Evolutionary conservation across 176 grass and related monocot genomes (phyloP).

Genomic region (Oryza glumipatula): DNA sequence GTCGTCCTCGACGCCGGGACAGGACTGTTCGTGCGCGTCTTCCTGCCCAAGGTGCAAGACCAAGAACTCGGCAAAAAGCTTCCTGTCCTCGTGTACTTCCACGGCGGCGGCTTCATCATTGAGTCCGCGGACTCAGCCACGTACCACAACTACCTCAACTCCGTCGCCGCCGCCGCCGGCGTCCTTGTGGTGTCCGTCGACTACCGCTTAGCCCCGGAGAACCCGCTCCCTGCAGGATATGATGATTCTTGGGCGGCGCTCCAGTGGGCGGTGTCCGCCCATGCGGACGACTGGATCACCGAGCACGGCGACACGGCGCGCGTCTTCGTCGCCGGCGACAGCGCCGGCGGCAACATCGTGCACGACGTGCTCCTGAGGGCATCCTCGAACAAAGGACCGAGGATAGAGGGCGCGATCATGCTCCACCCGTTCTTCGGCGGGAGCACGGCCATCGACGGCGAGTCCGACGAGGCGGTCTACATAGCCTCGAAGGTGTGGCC

Average conservation of each 20-base stretch:
- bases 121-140: slow-evolving; percentile 41
- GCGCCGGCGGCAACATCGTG: slow-evolving; percentile 69
- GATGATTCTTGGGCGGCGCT: slow-evolving; percentile 47
- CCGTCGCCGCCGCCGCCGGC: slow-evolving; percentile 31
- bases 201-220: slow-evolving; percentile 61
- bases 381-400: neutral
- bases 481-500: slow-evolving; percentile 6
- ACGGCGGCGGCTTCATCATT: slow-evolving; percentile 50
- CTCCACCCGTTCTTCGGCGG: slow-evolving; percentile 62
- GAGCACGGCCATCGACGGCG: slow-evolving; percentile 28
- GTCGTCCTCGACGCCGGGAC: slow-evolving; percentile 45
- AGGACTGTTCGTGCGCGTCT: slow-evolving; percentile 54
- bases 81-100: slow-evolving; percentile 49
- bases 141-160: slow-evolving; percentile 46
- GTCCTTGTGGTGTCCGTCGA: slow-evolving; percentile 43
- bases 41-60: slow-evolving; percentile 42
- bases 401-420: slow-evolving; percentile 49
- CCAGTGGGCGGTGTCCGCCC: slow-evolving; percentile 45
- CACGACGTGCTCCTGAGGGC: slow-evolving; percentile 52
- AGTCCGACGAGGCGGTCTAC: neutral
- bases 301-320: slow-evolving; percentile 48
- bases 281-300: slow-evolving; percentile 47
- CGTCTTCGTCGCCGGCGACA: slow-evolving; percentile 67
- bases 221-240: slow-evolving; percentile 56
- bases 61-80: slow-evolving; percentile 35